Percentiles rank a stretch among this genome's conserved stretches.
These are phyloP conservation scores for Chrysochromulina tobinii DNA, from an alignment of 78 protist species.

Conservation along the genomic window DNA sequence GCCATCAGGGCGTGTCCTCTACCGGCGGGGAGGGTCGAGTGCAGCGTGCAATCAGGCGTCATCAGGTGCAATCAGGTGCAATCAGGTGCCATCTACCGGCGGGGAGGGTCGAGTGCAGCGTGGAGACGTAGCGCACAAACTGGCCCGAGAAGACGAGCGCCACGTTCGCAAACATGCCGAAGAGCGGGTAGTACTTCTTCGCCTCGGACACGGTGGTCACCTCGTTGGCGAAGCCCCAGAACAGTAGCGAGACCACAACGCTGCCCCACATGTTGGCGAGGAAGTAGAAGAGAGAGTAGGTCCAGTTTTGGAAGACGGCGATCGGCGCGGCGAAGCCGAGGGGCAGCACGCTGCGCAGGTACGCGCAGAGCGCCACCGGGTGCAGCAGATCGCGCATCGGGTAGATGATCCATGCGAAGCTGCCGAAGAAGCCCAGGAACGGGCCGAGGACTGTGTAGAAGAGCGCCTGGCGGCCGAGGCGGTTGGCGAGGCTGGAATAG, in stretches of 20 bases:
- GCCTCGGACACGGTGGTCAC: slow-evolving; percentile 7
- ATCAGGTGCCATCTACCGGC: neutral
- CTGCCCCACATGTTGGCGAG: slow-evolving; percentile 23
- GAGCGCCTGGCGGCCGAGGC: neutral
- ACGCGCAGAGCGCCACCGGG: neutral
- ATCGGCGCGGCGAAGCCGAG: slow-evolving; percentile 16
- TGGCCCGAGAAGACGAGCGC: slow-evolving; percentile 31
- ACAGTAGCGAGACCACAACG: slow-evolving; percentile 10
- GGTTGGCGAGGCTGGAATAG: neutral
- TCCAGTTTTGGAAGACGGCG: slow-evolving; percentile 1
- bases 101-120: neutral
- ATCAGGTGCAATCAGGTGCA: too few species aligned
- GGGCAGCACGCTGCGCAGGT: neutral
- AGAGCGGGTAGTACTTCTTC: slow-evolving; percentile 35
- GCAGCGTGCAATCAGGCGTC: too few species aligned
- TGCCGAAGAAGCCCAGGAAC: slow-evolving; percentile 5
- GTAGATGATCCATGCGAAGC: neutral
- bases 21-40: neutral
- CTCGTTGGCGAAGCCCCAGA: slow-evolving; percentile 30
- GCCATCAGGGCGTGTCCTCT: too few species aligned
- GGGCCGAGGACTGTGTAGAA: neutral
- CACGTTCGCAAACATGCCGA: slow-evolving; percentile 10
- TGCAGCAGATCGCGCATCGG: neutral
- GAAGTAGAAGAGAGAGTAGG: neutral
- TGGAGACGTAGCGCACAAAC: neutral